Percentiles rank a stretch among this genome's conserved stretches.
These are phyloP conservation scores for Trichoderma sp. DNA, from an alignment of 2,329 filamentous ascomycete genomes.

Conservation along the genomic window DNA sequence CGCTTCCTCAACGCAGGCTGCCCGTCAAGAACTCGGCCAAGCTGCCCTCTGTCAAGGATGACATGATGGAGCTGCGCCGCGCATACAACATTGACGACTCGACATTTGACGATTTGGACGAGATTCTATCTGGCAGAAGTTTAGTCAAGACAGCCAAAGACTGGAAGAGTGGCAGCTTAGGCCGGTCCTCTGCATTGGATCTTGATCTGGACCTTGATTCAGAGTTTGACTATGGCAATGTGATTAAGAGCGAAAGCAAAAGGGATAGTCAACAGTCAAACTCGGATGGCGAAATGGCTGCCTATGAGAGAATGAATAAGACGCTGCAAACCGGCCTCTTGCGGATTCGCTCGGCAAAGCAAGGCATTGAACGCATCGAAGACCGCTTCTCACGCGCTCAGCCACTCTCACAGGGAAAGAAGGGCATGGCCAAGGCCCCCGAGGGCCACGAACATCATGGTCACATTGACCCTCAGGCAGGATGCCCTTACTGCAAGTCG, in stretches of 20 bases:
- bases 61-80: slow-evolving; percentile 57
- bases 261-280: slow-evolving; percentile 33
- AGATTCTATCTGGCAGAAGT: slow-evolving; percentile 50
- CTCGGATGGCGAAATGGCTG: slow-evolving; percentile 48
- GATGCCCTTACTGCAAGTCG: slow-evolving; percentile 32
- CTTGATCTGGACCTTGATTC: slow-evolving; percentile 34
- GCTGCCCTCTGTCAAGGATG: slow-evolving; percentile 59
- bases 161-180: slow-evolving; percentile 36
- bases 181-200: slow-evolving; percentile 34
- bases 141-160: slow-evolving; percentile 32
- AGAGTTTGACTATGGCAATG: not conserved
- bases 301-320: slow-evolving; percentile 56
- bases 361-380: slow-evolving; percentile 62
- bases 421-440: slow-evolving; percentile 4
- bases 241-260: slow-evolving; percentile 31
- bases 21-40: slow-evolving; percentile 58
- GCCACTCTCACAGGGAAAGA: slow-evolving; percentile 30
- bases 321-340: slow-evolving; percentile 55
- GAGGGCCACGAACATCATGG: slow-evolving; percentile 30
- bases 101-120: slow-evolving; percentile 61
- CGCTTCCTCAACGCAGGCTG: slow-evolving; percentile 49
- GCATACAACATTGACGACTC: slow-evolving; percentile 61
- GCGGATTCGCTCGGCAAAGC: slow-evolving; percentile 58
- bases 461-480: slow-evolving; percentile 6
- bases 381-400: slow-evolving; percentile 52